Percentiles rank a stretch among this genome's conserved stretches.
Evolutionary conservation across 768 basidiomycete species (phyloP).

Genomic region (Suillus variegatus): DNA sequence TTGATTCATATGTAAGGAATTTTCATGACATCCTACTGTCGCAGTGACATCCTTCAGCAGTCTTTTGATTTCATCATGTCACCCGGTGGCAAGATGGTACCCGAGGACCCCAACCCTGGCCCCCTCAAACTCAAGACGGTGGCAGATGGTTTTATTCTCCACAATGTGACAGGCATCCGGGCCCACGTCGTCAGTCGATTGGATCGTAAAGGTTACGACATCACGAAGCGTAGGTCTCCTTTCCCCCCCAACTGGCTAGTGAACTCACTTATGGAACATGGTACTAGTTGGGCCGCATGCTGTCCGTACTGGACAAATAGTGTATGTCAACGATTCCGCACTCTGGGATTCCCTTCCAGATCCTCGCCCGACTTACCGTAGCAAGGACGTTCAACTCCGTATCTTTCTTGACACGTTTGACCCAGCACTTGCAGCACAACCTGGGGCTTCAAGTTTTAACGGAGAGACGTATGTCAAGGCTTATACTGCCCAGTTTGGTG

Average conservation of each 20-base stretch:
- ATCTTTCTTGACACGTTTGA: conserved; percentile 58
- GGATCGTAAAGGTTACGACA: conserved; percentile 85
- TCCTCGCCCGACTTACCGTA: conserved; percentile 17
- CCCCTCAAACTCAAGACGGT: conserved; percentile 62
- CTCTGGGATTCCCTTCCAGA: conserved; percentile 38
- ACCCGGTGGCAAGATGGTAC: conserved; percentile 46
- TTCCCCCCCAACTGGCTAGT: conserved; percentile 7
- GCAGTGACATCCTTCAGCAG: conserved; percentile 38
- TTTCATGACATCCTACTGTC: conserved; percentile 5
- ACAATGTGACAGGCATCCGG: conserved; percentile 78
- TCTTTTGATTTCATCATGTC: conserved; percentile 83
- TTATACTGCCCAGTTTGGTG: conserved; percentile 72
- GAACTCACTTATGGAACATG: conserved; percentile 8
- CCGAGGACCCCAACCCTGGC: conserved; percentile 74
- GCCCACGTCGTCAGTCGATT: conserved; percentile 76
- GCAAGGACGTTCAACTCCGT: conserved; percentile 54
- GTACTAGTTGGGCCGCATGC: conserved; percentile 76
- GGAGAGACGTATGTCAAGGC: conserved; percentile 56
- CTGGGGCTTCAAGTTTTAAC: conserved; percentile 36
- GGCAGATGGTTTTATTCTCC: conserved; percentile 70
- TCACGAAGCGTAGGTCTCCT: conserved; percentile 67
- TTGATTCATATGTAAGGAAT: conserved; percentile 66
- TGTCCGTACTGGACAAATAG: conserved; percentile 76
- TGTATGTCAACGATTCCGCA: conserved; percentile 75
- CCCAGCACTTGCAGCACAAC: conserved; percentile 42